Evolutionary conservation across 768 basidiomycete species (phyloP), one percentile per base, ranked within the genome.

Genomic region (Collybia sordida): DNA sequence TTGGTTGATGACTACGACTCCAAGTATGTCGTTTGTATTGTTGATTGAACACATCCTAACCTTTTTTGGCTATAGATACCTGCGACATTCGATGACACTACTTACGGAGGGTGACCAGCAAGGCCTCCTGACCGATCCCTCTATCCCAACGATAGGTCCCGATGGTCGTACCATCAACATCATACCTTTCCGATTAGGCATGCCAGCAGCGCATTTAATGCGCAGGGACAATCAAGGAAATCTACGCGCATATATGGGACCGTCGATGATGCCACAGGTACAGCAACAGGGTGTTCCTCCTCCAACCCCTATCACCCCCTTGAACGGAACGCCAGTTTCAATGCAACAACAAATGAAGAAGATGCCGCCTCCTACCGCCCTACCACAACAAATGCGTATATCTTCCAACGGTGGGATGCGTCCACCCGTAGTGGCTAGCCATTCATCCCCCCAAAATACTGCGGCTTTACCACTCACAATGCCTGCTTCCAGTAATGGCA

Each of bases 1-100:
- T 66, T 91, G n/a, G 62, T 90, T 6, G 88, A 92, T 55, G 90
- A 91, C 51, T 88, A 77, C 54, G 77, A 82, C 41, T 63, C 80
- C 5, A 71, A 75, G 78, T 81, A 74, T 34, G 66, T 60, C 45
- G 43, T 34, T 14, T 19, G 5, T 27, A 1, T 43, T 25, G 23
- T 37, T 28, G 14, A 12, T 40, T 4, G 31, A 38, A 18, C 4
- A 21, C 22, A 18, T 18, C 9, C n/a, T 46, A 44, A 23, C 38
- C 25, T 27, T 53, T 22, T 1, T 28, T 43, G 11, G 17, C 19
- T 50, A 60, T 38, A 84, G 85, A 42, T 80, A 82, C 59, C 58
- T 88, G 50, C 71, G 73, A 36, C 74, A 81, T 36, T 64, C 73
- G 40, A 82, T 84, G 76, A 73, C 77, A 0, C 69, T 88, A 1